Conservation (phyloP, 192 early-diverging fungal genomes). For the Backusella parvicylindrica region DNA sequence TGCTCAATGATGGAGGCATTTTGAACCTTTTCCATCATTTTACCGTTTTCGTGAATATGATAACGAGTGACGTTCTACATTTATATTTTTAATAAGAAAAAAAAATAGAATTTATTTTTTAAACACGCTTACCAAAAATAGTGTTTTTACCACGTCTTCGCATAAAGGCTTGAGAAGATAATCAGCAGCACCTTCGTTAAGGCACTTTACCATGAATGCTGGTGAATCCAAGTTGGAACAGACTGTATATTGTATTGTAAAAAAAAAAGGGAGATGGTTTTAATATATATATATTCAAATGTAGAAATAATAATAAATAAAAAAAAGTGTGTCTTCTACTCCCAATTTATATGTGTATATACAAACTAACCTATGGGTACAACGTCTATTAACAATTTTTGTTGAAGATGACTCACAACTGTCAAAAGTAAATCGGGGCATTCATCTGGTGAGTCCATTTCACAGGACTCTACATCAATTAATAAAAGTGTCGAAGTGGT, state of each 20-base stretch:
- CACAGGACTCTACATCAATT: conserved; percentile 5
- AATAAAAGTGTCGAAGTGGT: conserved; percentile 1
- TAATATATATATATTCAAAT: neutral
- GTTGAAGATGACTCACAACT: neutral
- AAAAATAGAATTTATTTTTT: neutral
- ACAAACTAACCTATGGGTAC: neutral
- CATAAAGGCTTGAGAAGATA: conserved; percentile 52
- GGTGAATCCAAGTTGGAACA: conserved; percentile 35
- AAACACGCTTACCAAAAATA: conserved; percentile 47
- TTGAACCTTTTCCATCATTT: neutral
- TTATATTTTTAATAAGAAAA: too few species aligned
- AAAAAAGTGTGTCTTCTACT: too few species aligned
- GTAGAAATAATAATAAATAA: too few species aligned
- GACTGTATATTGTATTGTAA: conserved; percentile 16
- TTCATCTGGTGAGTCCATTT: neutral
- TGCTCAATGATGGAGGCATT: neutral
- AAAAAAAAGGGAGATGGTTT: neutral
- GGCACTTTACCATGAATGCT: conserved; percentile 41
- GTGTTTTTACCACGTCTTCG: conserved; percentile 44
- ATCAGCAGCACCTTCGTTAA: conserved; percentile 53
- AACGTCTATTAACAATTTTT: neutral
- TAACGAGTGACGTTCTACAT: conserved; percentile 9
- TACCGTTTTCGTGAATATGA: neutral
- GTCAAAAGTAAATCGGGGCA: conserved; percentile 3
- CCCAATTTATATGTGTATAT: too few species aligned